These are phyloP conservation scores for Coemansia sp. DNA, from an alignment of 371 early-diverging fungal species.

Conservation along the genomic window DNA sequence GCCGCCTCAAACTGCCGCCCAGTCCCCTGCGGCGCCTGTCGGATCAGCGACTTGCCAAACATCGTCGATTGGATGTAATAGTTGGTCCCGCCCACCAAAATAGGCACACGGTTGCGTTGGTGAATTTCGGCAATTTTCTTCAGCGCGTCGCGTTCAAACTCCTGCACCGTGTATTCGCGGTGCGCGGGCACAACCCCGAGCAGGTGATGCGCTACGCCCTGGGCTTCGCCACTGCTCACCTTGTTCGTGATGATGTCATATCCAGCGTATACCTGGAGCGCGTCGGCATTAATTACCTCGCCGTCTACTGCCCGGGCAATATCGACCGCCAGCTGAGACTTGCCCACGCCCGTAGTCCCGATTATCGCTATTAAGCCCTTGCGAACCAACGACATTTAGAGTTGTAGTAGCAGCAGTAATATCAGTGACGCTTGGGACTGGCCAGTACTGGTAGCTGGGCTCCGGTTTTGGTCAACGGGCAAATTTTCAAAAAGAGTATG, in stretches of 20 bases:
- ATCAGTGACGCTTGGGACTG: too few species aligned
- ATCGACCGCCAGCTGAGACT: conserved; percentile 86
- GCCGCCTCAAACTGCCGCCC: conserved; percentile 14
- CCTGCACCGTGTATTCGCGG: conserved; percentile 81
- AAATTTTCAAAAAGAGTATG: too few species aligned
- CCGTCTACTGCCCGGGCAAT: conserved; percentile 78
- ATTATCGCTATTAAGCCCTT: conserved; percentile 54
- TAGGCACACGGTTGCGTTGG: conserved; percentile 65
- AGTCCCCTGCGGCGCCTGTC: conserved; percentile 4
- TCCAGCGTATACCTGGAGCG: conserved; percentile 93
- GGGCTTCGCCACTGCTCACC: conserved; percentile 70
- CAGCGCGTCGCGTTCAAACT: conserved; percentile 78
- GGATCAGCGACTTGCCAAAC: conserved; percentile 73
- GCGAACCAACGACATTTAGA: background rate
- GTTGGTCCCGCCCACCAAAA: conserved; percentile 94
- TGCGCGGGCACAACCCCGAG: conserved; percentile 76
- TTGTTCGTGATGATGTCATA: conserved; percentile 94
- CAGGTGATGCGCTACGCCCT: conserved; percentile 79
- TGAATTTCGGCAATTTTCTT: conserved; percentile 77
- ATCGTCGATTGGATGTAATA: conserved; percentile 91
- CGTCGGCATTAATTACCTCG: conserved; percentile 94
- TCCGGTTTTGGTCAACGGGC: too few species aligned
- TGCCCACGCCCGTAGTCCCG: conserved; percentile 94
- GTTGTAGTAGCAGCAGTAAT: too few species aligned
- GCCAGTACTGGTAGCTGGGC: too few species aligned